Base-by-base conservation (phyloP, 2,329 filamentous ascomycete species). In the Coniochaeta pulveracea region DNA sequence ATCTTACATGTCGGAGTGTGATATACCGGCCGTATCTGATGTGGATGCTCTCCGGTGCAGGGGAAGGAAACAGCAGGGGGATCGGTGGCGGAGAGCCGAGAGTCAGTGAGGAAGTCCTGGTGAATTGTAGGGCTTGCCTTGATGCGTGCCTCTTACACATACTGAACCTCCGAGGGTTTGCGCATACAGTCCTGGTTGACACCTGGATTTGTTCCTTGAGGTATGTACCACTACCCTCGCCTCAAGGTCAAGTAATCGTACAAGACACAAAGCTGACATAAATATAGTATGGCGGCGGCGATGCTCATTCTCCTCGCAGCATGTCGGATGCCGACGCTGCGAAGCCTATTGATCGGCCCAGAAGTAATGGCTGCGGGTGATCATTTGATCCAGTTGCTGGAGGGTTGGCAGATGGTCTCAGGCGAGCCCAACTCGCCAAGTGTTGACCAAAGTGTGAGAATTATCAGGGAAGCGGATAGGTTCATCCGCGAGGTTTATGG, bases 161-260 rank as follows among this genome's bases (percentile, higher is more conserved):
- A 0, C 45, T 65, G 25, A 66, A 69, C 24, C 39, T 70, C 4
- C 43, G 60, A 15, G 58, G 60, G 0, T 68, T 65, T 35, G 51
- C 60, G 0, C 66, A 71, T 30, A 71, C 66, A 0, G 56, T 70
- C 0, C 45, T 71, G 21, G 57, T 70, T 2, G 66, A 71, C 40
- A 67, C 64, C 0, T 71, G 66, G 66, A 69, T 70, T 15, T 71
- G 66, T 28, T 65, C 64, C 0, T 42, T 71, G 0, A 69, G 64
- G 64, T 69, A 48, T 45, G 61, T 54, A 2, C n/a, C n/a, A n/a
- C n/a, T n/a, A n/a, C n/a, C 3, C 4, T 10, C 3, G 12, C 10
- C 12, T 18, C 24, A 23, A 8, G 21, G 21, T 8, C n/a, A n/a
- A n/a, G n/a, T n/a, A n/a, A n/a, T n/a, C n/a, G n/a, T n/a, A n/a